Evolutionary conservation across 2,329 filamentous ascomycete genomes (phyloP).

Genomic region (Fusarium secorum): DNA sequence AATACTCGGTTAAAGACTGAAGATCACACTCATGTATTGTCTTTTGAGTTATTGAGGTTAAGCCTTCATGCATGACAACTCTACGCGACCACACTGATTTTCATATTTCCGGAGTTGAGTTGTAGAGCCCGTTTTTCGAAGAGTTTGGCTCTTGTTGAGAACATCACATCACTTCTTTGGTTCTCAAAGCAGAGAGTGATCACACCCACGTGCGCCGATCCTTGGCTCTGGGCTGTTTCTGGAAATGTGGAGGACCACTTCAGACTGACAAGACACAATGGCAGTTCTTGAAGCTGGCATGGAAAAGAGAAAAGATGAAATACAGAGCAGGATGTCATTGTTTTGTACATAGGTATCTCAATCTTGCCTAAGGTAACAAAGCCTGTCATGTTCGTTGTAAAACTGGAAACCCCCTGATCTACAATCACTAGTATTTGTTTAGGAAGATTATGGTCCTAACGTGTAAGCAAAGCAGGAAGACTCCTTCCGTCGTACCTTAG

Average conservation of each 20-base stretch:
- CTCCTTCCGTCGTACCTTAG: neutral
- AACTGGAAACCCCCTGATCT: conserved; percentile 15
- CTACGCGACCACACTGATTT: neutral
- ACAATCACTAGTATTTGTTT: conserved; percentile 9
- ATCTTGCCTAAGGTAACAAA: neutral
- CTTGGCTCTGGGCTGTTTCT: conserved; percentile 32
- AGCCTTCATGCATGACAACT: neutral
- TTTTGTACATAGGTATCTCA: neutral
- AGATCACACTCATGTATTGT: neutral
- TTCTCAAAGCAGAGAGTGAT: neutral
- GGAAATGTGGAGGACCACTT: neutral
- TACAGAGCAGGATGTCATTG: neutral
- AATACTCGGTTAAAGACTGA: neutral
- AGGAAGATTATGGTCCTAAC: conserved; percentile 7
- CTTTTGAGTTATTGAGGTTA: neutral
- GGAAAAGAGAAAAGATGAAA: neutral
- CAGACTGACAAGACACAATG: neutral
- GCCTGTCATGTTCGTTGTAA: neutral
- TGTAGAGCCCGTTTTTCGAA: neutral
- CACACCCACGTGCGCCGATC: conserved; percentile 41
- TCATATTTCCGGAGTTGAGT: neutral
- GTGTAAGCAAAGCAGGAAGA: neutral
- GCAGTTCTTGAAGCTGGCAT: neutral
- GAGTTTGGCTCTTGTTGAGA: neutral
- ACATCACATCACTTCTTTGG: neutral